A percentile compares a stretch with the other conserved stretches of the same genome.
Conservation (phyloP, 148 eudicot genomes). For the Talinum fruticosum region DNA sequence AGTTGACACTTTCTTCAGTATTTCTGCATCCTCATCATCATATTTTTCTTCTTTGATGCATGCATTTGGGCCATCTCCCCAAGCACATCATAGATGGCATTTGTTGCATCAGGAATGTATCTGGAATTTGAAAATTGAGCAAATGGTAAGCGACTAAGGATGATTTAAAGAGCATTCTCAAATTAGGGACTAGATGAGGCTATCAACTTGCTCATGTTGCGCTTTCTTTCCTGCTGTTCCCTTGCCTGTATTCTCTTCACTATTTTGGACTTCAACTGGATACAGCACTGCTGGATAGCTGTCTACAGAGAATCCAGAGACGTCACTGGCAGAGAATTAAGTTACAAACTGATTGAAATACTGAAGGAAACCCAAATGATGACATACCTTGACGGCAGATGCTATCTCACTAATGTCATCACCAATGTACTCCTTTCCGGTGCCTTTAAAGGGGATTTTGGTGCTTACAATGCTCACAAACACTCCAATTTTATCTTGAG, state of each 20-base stretch:
- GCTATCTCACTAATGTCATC: constrained; percentile 97
- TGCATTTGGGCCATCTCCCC: constrained; percentile 58
- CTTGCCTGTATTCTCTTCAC: constrained; percentile 91
- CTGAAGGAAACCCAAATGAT: not conserved
- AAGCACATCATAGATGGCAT: constrained; percentile 72
- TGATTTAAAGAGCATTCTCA: not conserved
- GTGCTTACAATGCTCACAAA: constrained; percentile 99
- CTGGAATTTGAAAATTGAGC: constrained; percentile 32
- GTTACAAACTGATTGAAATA: not conserved
- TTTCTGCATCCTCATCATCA: constrained; percentile 63
- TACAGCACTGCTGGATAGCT: constrained; percentile 89
- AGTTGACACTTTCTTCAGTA: constrained; percentile 63
- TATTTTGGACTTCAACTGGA: constrained; percentile 88
- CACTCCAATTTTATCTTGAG: constrained; percentile 93
- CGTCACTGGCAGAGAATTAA: constrained; percentile 1
- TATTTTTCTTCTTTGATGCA: constrained; percentile 61
- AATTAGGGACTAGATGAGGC: not conserved
- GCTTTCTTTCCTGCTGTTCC: constrained; percentile 97
- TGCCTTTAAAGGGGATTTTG: constrained; percentile 97
- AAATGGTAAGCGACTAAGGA: constrained; percentile 2
- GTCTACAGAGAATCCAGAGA: constrained; percentile 56
- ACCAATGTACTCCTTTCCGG: constrained; percentile 99
- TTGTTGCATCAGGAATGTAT: constrained; percentile 81
- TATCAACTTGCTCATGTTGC: constrained; percentile 83
- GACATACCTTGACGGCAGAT: constrained; percentile 84